Evolutionary conservation across 1,139 yeast genomes (phyloP), one percentile per base, ranked within the genome.

Genomic region (Nadsonia starkeyi-henricii): DNA sequence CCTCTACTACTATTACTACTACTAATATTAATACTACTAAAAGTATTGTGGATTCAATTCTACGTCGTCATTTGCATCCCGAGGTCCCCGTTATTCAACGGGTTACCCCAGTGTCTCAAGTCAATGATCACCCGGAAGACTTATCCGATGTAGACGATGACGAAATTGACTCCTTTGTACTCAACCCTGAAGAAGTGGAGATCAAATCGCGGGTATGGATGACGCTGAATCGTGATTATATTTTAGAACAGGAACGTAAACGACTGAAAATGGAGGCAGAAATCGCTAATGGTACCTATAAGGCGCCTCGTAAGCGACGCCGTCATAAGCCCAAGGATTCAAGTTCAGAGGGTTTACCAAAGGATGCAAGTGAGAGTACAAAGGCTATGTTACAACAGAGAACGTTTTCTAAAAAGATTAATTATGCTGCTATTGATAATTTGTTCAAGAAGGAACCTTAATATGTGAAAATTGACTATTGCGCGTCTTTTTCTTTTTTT

Each of bases 191-290:
- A 45, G 96, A 91, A 55, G 73, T 78, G 13, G 66, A 70, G 50
- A 60, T 79, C 58, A 89, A 85, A 64, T 88, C 85, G 55, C 72
- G 81, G 52, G 77, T 88, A 4, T 91, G 98, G 97, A 78, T 84
- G 50, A 88, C 93, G 1, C 71, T 85, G 48, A 86, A 91, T 64
- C 85, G 84, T 52, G 97, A 89, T 36, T 93, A 79, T 59, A 69
- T 91, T 51, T 65, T 86, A 23, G 93, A 82, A 47, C 95, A 86
- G 64, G 97, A 91, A 58, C 78, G 78, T 57, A 88, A 86, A 62
- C 70, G 91, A 53, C 72, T 89, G 54, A 85, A 89, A 60, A 75
- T 75, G 48, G 95, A 89, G 60, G 93, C 96, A 0, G 98, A 93
- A 66, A 79, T 77, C 52, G 63, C 63, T 26, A 62, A 62, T 5